A percentile compares a stretch with the other conserved stretches of the same genome.
Conservation (phyloP, 2,329 filamentous ascomycete genomes). For the Furcasterigmium sp. region DNA sequence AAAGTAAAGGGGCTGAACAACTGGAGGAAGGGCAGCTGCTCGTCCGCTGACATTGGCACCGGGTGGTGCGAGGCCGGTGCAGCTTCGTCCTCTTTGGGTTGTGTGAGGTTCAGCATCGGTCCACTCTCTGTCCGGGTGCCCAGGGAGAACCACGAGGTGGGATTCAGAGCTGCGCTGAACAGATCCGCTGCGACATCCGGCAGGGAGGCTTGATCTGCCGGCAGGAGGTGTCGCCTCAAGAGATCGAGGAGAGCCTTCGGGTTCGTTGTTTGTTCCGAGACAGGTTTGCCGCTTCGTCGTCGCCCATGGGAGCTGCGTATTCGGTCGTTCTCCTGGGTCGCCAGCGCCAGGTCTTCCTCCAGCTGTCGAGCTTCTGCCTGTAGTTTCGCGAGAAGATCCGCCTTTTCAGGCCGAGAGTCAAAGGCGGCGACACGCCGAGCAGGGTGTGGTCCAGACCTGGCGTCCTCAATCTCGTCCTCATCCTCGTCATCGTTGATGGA, state of each 20-base stretch:
- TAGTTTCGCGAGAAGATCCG: conserved; percentile 46
- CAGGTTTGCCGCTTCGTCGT: conserved; percentile 19
- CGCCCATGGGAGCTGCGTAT: conserved; percentile 36
- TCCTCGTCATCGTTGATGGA: background rate
- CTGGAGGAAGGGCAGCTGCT: conserved; percentile 65
- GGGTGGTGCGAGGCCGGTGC: conserved; percentile 60
- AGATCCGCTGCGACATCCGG: conserved; percentile 31
- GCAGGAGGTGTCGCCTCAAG: conserved; percentile 34
- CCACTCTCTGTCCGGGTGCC: conserved; percentile 25
- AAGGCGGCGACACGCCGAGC: conserved; percentile 34
- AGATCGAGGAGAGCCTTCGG: conserved; percentile 33
- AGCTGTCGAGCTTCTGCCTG: conserved; percentile 50
- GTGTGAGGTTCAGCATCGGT: conserved; percentile 7
- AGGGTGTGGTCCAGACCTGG: conserved; percentile 20
- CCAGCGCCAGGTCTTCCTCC: conserved; percentile 51
- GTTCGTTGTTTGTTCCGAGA: conserved; percentile 22
- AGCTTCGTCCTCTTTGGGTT: conserved; percentile 23
- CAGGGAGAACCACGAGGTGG: conserved; percentile 47
- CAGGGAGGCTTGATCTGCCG: conserved; percentile 23
- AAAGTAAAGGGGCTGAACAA: conserved; percentile 66
- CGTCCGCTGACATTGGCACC: conserved; percentile 52
- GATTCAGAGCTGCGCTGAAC: conserved; percentile 44
- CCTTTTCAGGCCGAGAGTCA: conserved; percentile 43
- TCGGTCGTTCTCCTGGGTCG: conserved; percentile 53
- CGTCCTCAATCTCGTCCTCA: background rate